Conservation (phyloP, 164 flowering plant species). For the Annona cherimola region DNA sequence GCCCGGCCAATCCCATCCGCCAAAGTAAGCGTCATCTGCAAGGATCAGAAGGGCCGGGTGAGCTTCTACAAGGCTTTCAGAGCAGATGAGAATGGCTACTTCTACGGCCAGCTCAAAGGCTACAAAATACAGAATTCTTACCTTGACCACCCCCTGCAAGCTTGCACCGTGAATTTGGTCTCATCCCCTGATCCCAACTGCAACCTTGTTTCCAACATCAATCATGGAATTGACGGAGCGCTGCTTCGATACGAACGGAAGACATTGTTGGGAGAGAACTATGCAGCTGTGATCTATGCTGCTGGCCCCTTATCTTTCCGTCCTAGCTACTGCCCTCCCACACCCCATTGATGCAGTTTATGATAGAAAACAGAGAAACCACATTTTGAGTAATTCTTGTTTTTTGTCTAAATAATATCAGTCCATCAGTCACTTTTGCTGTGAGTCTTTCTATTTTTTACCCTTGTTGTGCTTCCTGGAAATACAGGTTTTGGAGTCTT, state of each 20-base stretch:
- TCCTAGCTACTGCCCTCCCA: constrained; percentile 45
- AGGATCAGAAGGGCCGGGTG: constrained; percentile 47
- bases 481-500: background rate
- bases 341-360: constrained; percentile 14
- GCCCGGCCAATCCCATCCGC: constrained; percentile 59
- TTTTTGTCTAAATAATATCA: background rate
- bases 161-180: constrained; percentile 63
- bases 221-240: constrained; percentile 56
- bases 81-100: constrained; percentile 56
- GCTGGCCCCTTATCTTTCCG: constrained; percentile 85
- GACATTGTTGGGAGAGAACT: constrained; percentile 27
- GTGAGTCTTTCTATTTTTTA: background rate
- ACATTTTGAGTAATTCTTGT: background rate
- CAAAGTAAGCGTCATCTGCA: constrained; percentile 66
- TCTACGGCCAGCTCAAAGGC: constrained; percentile 56
- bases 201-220: constrained; percentile 49
- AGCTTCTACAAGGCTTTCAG: constrained; percentile 50
- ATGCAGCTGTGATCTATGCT: constrained; percentile 64
- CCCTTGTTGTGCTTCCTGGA: background rate
- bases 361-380: background rate
- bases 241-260: constrained; percentile 61
- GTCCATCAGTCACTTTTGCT: background rate
- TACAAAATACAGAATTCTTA: constrained; percentile 40
- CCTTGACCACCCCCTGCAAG: constrained; percentile 72
- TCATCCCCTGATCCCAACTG: constrained; percentile 61